Base-by-base conservation (phyloP, 202 grass and related monocot genomes). In the Carex arenaria region DNA sequence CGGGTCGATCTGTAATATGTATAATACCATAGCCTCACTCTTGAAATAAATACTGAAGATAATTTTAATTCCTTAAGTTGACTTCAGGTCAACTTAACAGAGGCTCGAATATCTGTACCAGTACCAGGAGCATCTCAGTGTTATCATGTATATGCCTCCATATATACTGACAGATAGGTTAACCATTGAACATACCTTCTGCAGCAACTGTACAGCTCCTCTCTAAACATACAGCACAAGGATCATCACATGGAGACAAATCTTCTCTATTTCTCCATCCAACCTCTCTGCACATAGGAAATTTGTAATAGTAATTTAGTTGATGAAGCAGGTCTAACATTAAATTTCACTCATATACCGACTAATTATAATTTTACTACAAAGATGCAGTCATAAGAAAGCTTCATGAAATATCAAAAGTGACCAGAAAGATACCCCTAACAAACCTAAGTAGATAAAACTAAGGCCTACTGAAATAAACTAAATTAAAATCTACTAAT, bases 151-250 rank as follows among this genome's bases (percentile, higher is more conserved):
- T 28, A 76, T 51, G 6, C 34, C 47, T 7, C 26, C 6, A 34
- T 26, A 49, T 34, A 83, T 61, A 80, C 1, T 56, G 66, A 79
- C 71, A 32, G 20, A 78, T 83, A 56, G 51, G 52, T 77, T 34
- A 77, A 57, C 51, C 51, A 36, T 77, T 57, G 42, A 86, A 34
- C 23, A 45, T 93, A 98, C 95, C 96, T 98, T 98, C 85, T 85
- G 96, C 93, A 31, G 89, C 84, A 87, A 98, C 89, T 17, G 86
- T 89, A 86, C 96, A 98, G 77, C 86, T 93, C 78, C 91, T 87
- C 55, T 98, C 93, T 81, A 98, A 90, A 85, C 96, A 98, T 79
- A 98, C 96, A 43, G 88, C 89, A 75, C 96, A 98, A 47, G 95
- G 95, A 54, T 98, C 95, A 83, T 91, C 87, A 67, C 93, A 98